Evolutionary conservation across 2,329 filamentous ascomycete genomes (phyloP).

Genomic region (Calonectria pauciramosa): DNA sequence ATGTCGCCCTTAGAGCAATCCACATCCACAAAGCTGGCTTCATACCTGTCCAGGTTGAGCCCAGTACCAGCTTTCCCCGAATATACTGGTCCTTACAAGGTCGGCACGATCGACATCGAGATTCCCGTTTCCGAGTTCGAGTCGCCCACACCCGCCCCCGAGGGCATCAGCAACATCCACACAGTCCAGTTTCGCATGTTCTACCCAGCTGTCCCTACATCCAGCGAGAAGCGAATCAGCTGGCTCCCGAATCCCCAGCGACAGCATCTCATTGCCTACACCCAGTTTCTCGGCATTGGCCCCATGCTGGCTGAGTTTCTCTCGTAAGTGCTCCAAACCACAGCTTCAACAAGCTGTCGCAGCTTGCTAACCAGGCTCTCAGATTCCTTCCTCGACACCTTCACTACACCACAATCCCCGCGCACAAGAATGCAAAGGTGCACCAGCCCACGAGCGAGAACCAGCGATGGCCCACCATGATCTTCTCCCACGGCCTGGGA

Average conservation of each 20-base stretch:
- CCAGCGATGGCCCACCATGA: constrained; percentile 81
- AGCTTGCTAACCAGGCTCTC: constrained; percentile 21
- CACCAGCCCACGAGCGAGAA: constrained; percentile 62
- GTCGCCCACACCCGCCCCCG: constrained; percentile 66
- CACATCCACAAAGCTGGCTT: constrained; percentile 55
- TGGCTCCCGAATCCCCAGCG: constrained; percentile 86
- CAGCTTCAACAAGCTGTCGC: neutral
- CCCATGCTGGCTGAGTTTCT: constrained; percentile 69
- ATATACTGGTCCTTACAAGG: constrained; percentile 79
- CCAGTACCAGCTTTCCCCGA: constrained; percentile 80
- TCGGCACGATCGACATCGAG: constrained; percentile 83
- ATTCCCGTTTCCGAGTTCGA: constrained; percentile 75
- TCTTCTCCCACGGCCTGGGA: constrained; percentile 90
- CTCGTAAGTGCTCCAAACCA: constrained; percentile 62
- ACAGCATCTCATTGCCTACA: constrained; percentile 81
- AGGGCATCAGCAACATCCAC: constrained; percentile 69
- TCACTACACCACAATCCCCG: constrained; percentile 80
- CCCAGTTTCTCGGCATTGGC: constrained; percentile 79
- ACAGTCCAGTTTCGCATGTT: constrained; percentile 87
- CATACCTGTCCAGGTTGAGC: constrained; percentile 69
- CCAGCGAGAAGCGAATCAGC: constrained; percentile 71
- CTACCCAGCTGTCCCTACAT: constrained; percentile 75
- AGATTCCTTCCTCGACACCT: constrained; percentile 79
- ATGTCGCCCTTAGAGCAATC: constrained; percentile 37
- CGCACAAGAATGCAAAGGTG: constrained; percentile 77